These are phyloP conservation scores for Trichoderma virens DNA, from an alignment of 495 filamentous ascomycete genomes.

Conservation along the genomic window DNA sequence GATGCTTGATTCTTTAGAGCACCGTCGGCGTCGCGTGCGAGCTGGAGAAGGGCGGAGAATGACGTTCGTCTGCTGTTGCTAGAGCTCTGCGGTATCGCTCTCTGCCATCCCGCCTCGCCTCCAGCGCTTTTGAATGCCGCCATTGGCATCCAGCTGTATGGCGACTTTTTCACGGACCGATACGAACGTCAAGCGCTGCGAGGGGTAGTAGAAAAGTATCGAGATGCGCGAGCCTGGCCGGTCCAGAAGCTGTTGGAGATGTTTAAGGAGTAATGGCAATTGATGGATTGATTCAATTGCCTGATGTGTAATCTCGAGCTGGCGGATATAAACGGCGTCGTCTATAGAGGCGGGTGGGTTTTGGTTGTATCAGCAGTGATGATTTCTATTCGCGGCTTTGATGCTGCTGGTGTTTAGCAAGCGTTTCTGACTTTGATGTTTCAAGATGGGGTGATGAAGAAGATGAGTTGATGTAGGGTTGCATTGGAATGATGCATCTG, in stretches of 20 bases:
- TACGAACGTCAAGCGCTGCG: constrained; percentile 4
- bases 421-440: not conserved
- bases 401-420: not conserved
- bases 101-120: constrained; percentile 4
- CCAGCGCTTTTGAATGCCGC: constrained; percentile 4
- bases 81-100: constrained; percentile 7
- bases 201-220: constrained; percentile 6
- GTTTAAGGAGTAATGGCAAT: constrained; percentile 6
- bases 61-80: constrained; percentile 3
- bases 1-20: not conserved
- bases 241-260: constrained; percentile 1
- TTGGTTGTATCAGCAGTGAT: too few species aligned
- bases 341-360: not conserved
- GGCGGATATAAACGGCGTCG: not conserved
- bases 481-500: too few species aligned
- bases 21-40: not conserved
- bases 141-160: constrained; percentile 8
- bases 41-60: constrained; percentile 1
- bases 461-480: not conserved
- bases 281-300: not conserved
- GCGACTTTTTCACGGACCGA: constrained; percentile 6
- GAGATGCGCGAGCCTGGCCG: constrained; percentile 6
- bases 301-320: not conserved
- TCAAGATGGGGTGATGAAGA: not conserved
- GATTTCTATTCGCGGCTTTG: not conserved